These are phyloP conservation scores for Tricharina praecox DNA, from an alignment of 495 filamentous ascomycete species.

Conservation along the genomic window DNA sequence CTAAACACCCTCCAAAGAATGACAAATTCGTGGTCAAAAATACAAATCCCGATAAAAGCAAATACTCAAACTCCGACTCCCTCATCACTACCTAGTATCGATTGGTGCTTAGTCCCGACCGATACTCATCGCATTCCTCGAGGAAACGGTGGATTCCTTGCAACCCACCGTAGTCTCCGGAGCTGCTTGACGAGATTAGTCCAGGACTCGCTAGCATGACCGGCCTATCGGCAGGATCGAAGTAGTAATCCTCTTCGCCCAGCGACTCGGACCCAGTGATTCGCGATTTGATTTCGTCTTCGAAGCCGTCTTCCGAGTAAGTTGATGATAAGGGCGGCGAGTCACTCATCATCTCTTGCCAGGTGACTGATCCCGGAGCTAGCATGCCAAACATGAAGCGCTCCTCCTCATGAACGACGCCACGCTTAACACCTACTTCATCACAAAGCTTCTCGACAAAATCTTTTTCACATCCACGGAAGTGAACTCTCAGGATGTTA, in stretches of 20 bases:
- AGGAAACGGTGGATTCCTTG: slow-evolving; percentile 80
- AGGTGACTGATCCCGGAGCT: slow-evolving; percentile 6
- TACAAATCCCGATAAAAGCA: background rate
- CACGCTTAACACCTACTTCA: slow-evolving; percentile 65
- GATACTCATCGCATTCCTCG: slow-evolving; percentile 53
- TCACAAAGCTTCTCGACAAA: slow-evolving; percentile 71
- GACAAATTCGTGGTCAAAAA: background rate
- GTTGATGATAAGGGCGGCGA: slow-evolving; percentile 26
- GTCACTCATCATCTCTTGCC: slow-evolving; percentile 19
- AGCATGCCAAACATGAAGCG: slow-evolving; percentile 36
- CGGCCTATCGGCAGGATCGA: background rate
- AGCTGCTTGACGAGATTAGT: slow-evolving; percentile 26
- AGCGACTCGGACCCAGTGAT: background rate
- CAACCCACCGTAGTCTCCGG: slow-evolving; percentile 51
- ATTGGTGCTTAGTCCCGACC: no score
- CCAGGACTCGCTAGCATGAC: slow-evolving; percentile 1
- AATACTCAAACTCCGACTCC: background rate
- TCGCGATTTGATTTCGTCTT: background rate
- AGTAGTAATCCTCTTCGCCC: background rate
- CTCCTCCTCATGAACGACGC: slow-evolving; percentile 61
- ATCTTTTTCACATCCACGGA: slow-evolving; percentile 74
- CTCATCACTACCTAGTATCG: background rate
- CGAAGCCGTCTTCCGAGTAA: slow-evolving; percentile 33
- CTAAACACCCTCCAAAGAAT: no score
- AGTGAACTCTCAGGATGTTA: slow-evolving; percentile 53